phyloP scores from a whole-genome alignment of 2,329 filamentous ascomycete species.

The Apiospora kogelbergensis region DNA sequence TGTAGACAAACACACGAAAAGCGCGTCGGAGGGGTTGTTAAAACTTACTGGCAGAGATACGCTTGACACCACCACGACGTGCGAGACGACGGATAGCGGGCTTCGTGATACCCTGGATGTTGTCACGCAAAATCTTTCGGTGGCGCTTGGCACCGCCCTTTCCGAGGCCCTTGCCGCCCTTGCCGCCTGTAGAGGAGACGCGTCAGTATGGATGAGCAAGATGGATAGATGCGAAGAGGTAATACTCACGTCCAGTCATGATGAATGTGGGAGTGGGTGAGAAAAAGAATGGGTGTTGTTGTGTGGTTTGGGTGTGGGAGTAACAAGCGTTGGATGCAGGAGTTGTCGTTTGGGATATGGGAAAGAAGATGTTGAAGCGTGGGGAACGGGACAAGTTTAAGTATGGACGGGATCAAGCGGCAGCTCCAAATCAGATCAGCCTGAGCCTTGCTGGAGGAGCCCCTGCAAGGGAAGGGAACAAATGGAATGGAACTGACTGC shows the following conservation, averaged over 20 bases:
- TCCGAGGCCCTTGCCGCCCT: conserved; percentile 96
- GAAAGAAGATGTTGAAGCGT: conserved; percentile 26
- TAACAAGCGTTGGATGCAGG: conserved; percentile 14
- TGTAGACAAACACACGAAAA: neutral
- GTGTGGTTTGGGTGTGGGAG: conserved; percentile 23
- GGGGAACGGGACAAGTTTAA: conserved; percentile 20
- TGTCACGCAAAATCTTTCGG: conserved; percentile 98
- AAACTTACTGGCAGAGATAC: conserved; percentile 89
- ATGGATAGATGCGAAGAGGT: conserved; percentile 18
- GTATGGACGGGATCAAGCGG: conserved; percentile 18
- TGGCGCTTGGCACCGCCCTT: conserved; percentile 99
- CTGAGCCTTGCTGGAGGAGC: conserved; percentile 12
- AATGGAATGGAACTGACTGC: neutral
- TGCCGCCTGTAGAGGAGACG: conserved; percentile 64
- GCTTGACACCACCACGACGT: conserved; percentile 99
- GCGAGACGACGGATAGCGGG: conserved; percentile 97
- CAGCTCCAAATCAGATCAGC: conserved; percentile 34
- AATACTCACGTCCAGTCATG: conserved; percentile 72
- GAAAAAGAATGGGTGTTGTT: conserved; percentile 16
- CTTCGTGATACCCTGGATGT: conserved; percentile 99
- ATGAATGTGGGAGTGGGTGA: conserved; percentile 38
- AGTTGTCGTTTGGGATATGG: conserved; percentile 25
- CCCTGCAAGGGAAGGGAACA: neutral
- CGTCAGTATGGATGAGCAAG: conserved; percentile 18
- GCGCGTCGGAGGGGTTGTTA: neutral